Evolutionary conservation across 306 rosid species (phyloP).

Genomic region (Vachellia collinsii): DNA sequence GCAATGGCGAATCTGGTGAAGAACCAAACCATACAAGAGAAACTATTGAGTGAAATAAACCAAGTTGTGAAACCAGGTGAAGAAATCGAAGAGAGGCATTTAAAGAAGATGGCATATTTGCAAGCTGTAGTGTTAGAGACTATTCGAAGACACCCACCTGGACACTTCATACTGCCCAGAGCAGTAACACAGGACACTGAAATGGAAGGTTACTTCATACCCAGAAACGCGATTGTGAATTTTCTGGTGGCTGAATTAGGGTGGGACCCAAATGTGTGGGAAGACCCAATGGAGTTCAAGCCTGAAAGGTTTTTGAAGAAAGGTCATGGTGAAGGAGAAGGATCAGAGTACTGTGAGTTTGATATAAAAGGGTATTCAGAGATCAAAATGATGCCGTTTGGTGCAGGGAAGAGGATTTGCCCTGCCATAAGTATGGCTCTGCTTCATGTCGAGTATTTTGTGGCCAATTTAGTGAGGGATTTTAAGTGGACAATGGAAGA

Average conservation of each 20-base stretch:
- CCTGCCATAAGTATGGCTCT: conserved; percentile 50
- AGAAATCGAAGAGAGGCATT: conserved; percentile 52
- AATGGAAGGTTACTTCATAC: conserved; percentile 51
- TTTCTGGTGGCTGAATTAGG: conserved; percentile 63
- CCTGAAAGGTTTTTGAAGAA: conserved; percentile 58
- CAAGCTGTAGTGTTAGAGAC: conserved; percentile 58
- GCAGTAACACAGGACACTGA: conserved; percentile 49
- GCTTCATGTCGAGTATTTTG: conserved; percentile 56
- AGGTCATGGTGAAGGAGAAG: neutral
- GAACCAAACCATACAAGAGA: conserved; percentile 50
- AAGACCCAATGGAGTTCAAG: conserved; percentile 62
- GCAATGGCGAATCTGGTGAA: conserved; percentile 61
- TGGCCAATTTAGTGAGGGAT: conserved; percentile 57
- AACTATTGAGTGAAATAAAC: conserved; percentile 45
- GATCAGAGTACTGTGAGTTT: conserved; percentile 11
- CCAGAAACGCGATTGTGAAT: conserved; percentile 55
- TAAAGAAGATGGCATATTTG: conserved; percentile 56
- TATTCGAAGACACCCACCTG: conserved; percentile 56
- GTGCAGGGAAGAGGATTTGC: conserved; percentile 64
- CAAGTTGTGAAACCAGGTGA: conserved; percentile 38
- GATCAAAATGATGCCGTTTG: conserved; percentile 73
- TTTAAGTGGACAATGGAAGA: conserved; percentile 48
- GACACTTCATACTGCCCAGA: conserved; percentile 57
- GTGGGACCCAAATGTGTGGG: conserved; percentile 62
- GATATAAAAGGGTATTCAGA: conserved; percentile 53